A percentile compares a stretch with the other conserved stretches of the same genome.
These are phyloP conservation scores for Pulveroboletus ravenelii DNA, from an alignment of 768 basidiomycete genomes.

Conservation along the genomic window DNA sequence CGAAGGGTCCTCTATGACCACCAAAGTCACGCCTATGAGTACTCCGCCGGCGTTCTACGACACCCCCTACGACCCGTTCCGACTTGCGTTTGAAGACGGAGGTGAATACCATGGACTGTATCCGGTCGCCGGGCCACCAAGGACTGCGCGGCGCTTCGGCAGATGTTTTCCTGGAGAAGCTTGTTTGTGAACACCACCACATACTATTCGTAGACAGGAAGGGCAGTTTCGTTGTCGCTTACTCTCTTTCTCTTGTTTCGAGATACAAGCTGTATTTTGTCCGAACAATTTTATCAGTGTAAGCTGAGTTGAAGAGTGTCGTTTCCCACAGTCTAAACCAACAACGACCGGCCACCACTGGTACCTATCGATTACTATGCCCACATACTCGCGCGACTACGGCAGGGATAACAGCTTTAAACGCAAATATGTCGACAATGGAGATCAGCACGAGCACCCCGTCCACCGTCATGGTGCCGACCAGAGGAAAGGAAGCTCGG, in stretches of 20 bases:
- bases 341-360: not conserved
- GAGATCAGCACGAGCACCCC: slow-evolving; percentile 5
- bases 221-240: not conserved
- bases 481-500: slow-evolving; percentile 12
- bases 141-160: slow-evolving; percentile 12
- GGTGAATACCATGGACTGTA: slow-evolving; percentile 5
- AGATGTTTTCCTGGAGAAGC: slow-evolving; percentile 10
- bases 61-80: slow-evolving; percentile 21
- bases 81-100: slow-evolving; percentile 9
- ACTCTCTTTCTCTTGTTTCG: not conserved
- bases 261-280: not conserved
- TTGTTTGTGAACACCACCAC: slow-evolving; percentile 7
- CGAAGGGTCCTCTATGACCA: not conserved
- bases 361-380: slow-evolving; percentile 8
- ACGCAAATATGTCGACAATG: slow-evolving; percentile 10
- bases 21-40: not conserved
- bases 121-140: slow-evolving; percentile 3
- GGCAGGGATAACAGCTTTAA: slow-evolving; percentile 7
- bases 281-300: not conserved
- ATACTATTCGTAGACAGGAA: not conserved
- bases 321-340: slow-evolving; percentile 16
- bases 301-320: too few species aligned
- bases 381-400: slow-evolving; percentile 13
- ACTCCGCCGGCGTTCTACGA: slow-evolving; percentile 1
- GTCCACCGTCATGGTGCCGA: slow-evolving; percentile 15